Evolutionary conservation across 2,329 filamentous ascomycete genomes (phyloP).

Genomic region (Falciphora oryzae): DNA sequence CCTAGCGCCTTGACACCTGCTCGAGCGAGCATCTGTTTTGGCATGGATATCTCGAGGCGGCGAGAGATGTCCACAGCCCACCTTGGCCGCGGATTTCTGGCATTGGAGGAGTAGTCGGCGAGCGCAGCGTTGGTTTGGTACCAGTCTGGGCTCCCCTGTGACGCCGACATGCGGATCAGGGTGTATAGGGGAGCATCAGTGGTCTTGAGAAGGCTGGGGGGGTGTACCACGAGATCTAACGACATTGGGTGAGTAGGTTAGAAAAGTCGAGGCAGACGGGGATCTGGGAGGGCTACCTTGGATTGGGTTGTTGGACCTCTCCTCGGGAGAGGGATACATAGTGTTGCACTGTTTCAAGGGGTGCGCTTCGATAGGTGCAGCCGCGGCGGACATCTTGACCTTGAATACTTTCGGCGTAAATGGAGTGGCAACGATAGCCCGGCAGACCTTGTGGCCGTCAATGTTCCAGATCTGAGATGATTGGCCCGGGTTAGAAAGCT

Average conservation of each 20-base stretch:
- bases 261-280: background rate
- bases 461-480: constrained; percentile 36
- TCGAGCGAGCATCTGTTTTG: constrained; percentile 37
- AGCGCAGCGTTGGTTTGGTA: constrained; percentile 43
- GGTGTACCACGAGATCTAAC: constrained; percentile 43
- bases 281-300: constrained; percentile 29
- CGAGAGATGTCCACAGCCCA: constrained; percentile 45
- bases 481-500: background rate
- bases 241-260: constrained; percentile 11
- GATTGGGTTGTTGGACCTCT: constrained; percentile 37
- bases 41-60: constrained; percentile 36
- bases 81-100: constrained; percentile 23
- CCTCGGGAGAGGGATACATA: constrained; percentile 27
- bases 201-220: constrained; percentile 25
- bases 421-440: constrained; percentile 50
- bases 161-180: constrained; percentile 47
- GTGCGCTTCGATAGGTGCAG: constrained; percentile 27
- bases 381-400: constrained; percentile 32
- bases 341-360: constrained; percentile 39
- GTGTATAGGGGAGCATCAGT: constrained; percentile 41
- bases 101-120: constrained; percentile 13
- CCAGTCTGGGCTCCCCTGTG: constrained; percentile 45
- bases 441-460: constrained; percentile 32
- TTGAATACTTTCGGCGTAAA: constrained; percentile 45
- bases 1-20: constrained; percentile 26